Conservation (phyloP, 352 stramenopile species). For the Pythium periplocum region DNA sequence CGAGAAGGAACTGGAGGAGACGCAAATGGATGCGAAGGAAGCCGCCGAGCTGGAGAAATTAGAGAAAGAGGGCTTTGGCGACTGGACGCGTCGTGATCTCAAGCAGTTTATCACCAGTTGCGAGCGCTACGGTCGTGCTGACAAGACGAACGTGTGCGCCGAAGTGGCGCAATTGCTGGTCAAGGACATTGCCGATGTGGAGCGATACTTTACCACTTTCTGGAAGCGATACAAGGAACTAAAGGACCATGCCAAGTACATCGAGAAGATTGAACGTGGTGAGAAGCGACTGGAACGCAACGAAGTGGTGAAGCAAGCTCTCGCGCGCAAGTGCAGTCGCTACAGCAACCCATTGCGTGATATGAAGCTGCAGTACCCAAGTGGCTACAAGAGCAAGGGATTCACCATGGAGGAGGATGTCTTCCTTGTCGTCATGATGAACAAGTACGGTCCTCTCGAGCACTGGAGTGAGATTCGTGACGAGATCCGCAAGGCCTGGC, state of each 20-base stretch:
- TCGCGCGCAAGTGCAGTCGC: conserved; percentile 94
- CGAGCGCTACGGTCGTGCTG: conserved; percentile 92
- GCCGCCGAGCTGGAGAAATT: conserved; percentile 63
- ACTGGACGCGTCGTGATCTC: conserved; percentile 91
- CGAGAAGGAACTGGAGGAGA: conserved; percentile 78
- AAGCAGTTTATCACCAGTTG: conserved; percentile 89
- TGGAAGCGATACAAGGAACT: conserved; percentile 93
- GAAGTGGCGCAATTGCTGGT: conserved; percentile 88
- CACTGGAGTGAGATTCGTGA: conserved; percentile 97
- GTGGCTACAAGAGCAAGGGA: conserved; percentile 90
- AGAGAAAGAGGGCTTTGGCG: conserved; percentile 91
- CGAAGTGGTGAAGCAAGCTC: conserved; percentile 93
- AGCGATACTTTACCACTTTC: conserved; percentile 95
- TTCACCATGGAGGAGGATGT: conserved; percentile 98
- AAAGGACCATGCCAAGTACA: conserved; percentile 86
- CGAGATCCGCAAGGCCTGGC: conserved; percentile 96
- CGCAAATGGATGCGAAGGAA: conserved; percentile 66
- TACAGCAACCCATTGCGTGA: conserved; percentile 91
- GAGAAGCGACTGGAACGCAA: conserved; percentile 95
- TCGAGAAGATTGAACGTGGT: conserved; percentile 96
- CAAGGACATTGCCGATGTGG: conserved; percentile 90
- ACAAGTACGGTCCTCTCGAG: conserved; percentile 95
- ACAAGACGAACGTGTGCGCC: conserved; percentile 85
- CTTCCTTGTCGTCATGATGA: conserved; percentile 99
- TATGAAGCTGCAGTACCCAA: conserved; percentile 86